A percentile compares a stretch with the other conserved stretches of the same genome.
These are phyloP conservation scores for Ulmus americana DNA, from an alignment of 331 rosid species.

Conservation along the genomic window DNA sequence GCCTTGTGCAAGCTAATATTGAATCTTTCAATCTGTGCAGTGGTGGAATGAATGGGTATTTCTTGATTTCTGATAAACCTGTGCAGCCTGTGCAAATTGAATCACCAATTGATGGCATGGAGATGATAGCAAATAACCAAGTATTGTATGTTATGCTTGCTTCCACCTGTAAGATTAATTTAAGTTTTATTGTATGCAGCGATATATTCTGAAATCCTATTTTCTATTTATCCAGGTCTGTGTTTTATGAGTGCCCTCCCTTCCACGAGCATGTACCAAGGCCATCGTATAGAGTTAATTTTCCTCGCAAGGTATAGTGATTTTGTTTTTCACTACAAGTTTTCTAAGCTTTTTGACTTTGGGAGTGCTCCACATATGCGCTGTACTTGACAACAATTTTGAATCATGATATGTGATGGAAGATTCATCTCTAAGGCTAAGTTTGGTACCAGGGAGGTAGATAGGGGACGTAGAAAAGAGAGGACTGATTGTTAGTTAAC, in stretches of 20 bases:
- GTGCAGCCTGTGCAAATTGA: conserved; percentile 19
- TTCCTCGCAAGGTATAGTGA: conserved; percentile 19
- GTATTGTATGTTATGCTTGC: conserved; percentile 19
- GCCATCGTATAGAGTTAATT: background rate
- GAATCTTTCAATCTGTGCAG: conserved; percentile 6
- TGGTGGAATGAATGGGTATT: conserved; percentile 27
- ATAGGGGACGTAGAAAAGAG: no score
- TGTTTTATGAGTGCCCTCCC: conserved; percentile 18
- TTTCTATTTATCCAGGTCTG: conserved; percentile 18
- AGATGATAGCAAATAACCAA: conserved; percentile 15
- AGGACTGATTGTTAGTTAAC: no score
- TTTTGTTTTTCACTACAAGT: background rate
- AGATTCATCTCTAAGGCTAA: no score
- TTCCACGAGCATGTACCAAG: conserved; percentile 18
- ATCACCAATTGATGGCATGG: conserved; percentile 23
- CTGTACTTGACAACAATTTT: background rate
- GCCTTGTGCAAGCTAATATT: background rate
- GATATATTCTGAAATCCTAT: background rate
- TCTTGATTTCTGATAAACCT: conserved; percentile 14
- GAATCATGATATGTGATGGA: background rate
- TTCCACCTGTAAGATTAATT: background rate
- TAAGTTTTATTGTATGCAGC: background rate
- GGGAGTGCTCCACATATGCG: background rate
- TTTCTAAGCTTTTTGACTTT: background rate
- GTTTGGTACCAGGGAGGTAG: no score